A percentile compares a stretch with the other conserved stretches of the same genome.
Conservation (phyloP, 805 yeast genomes). For the Wickerhamomyces chaumierensis region DNA sequence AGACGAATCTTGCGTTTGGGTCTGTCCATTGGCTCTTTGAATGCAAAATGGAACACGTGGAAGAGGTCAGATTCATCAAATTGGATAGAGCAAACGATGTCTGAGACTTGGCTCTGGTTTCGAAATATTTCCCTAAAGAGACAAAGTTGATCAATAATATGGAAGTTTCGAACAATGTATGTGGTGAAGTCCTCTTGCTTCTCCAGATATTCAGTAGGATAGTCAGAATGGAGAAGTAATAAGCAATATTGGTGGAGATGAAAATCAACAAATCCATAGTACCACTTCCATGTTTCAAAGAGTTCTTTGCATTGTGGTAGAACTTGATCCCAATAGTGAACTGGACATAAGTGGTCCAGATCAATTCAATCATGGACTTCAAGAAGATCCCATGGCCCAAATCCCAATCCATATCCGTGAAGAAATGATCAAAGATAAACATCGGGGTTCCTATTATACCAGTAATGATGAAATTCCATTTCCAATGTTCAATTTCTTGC, state of each 20-base stretch:
- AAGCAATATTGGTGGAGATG: constrained; percentile 73
- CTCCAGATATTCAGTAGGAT: not conserved
- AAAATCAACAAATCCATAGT: constrained; percentile 91
- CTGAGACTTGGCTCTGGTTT: constrained; percentile 85
- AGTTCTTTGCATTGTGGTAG: constrained; percentile 49
- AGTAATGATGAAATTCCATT: constrained; percentile 38
- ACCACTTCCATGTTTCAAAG: constrained; percentile 58
- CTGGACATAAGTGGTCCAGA: constrained; percentile 49
- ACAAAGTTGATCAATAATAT: constrained; percentile 79
- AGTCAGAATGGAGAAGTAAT: constrained; percentile 57
- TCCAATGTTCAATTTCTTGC: constrained; percentile 70
- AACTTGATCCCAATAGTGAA: constrained; percentile 54
- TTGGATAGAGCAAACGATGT: constrained; percentile 83
- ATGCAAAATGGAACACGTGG: constrained; percentile 50
- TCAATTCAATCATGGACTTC: constrained; percentile 50
- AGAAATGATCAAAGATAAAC: constrained; percentile 33
- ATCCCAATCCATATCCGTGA: constrained; percentile 27
- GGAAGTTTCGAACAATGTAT: constrained; percentile 73
- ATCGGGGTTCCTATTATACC: constrained; percentile 55
- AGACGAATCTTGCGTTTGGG: constrained; percentile 23
- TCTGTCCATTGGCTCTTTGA: constrained; percentile 11
- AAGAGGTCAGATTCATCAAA: constrained; percentile 71
- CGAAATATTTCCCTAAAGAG: constrained; percentile 83
- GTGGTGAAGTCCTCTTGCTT: constrained; percentile 44
- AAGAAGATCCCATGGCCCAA: constrained; percentile 46